A percentile compares a stretch with the other conserved stretches of the same genome.
phyloP scores from a whole-genome alignment of 768 basidiomycete genomes.

The Lanmaoa pseudosensibilis region DNA sequence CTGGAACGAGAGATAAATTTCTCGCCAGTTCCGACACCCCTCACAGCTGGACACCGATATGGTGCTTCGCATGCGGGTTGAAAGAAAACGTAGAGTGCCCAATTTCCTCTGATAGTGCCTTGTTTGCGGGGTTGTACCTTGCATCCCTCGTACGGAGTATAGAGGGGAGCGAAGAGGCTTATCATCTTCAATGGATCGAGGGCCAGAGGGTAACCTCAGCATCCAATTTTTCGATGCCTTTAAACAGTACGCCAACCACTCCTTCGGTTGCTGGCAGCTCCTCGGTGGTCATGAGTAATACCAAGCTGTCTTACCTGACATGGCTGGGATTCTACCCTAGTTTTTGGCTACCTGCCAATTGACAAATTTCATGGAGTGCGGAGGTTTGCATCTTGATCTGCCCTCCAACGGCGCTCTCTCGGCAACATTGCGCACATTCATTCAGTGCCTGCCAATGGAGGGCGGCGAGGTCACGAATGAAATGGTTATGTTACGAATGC shows the following conservation, averaged over 20 bases:
- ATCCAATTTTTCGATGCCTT: not conserved
- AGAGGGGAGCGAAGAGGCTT: not conserved
- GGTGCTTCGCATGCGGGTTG: no score
- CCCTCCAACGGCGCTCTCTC: not conserved
- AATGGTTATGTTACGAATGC: no score
- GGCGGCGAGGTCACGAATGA: no score
- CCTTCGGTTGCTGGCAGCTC: no score
- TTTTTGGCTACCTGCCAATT: not conserved
- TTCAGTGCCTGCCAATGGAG: no score
- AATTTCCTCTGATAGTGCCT: no score
- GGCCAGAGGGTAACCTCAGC: not conserved
- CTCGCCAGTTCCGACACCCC: slow-evolving; percentile 3
- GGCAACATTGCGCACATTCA: no score
- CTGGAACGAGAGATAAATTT: not conserved
- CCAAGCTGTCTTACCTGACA: not conserved
- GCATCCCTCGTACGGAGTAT: not conserved
- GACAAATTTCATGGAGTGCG: not conserved
- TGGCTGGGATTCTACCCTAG: no score
- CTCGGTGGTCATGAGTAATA: not conserved
- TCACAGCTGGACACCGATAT: not conserved
- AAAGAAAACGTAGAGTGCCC: no score
- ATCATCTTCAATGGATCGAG: not conserved
- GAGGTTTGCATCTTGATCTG: not conserved
- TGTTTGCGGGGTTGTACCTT: no score
- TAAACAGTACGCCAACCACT: not conserved